These are phyloP conservation scores for Rubroboletus satanas DNA, from an alignment of 768 basidiomycete species.

Conservation along the genomic window DNA sequence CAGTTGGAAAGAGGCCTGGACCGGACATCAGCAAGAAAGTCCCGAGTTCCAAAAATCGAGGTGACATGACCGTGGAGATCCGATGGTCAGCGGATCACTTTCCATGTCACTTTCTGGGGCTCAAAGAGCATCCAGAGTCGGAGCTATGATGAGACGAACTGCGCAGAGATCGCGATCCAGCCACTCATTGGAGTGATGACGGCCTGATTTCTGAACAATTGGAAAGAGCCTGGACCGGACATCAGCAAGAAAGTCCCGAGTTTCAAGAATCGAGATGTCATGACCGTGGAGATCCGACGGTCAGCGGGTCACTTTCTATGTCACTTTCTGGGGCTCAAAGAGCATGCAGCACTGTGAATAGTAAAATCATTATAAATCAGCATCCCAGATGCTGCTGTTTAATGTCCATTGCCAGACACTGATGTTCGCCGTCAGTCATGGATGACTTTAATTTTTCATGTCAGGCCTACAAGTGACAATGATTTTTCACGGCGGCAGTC, in stretches of 20 bases:
- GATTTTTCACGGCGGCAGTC: too few species aligned
- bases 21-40: not conserved
- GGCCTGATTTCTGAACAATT: too few species aligned
- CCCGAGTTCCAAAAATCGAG: not conserved
- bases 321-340: not conserved
- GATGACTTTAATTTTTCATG: too few species aligned
- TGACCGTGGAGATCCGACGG: not conserved
- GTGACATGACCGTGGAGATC: not conserved
- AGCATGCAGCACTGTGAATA: not conserved
- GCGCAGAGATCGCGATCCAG: too few species aligned
- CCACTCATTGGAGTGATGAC: too few species aligned
- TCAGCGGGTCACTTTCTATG: slow-evolving; percentile 2
- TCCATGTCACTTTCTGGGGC: not conserved
- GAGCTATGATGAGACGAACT: too few species aligned
- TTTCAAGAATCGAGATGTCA: not conserved
- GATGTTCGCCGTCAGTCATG: too few species aligned
- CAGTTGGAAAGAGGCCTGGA: not conserved
- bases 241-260: not conserved
- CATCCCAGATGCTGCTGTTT: not conserved
- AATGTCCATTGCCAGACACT: too few species aligned
- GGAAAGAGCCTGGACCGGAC: not conserved
- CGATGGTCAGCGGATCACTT: slow-evolving; percentile 3
- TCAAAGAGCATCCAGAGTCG: too few species aligned
- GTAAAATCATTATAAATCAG: not conserved
- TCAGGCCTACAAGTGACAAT: too few species aligned